Base-by-base conservation (phyloP, 345 rosid species). In the Kernera saxatilis region DNA sequence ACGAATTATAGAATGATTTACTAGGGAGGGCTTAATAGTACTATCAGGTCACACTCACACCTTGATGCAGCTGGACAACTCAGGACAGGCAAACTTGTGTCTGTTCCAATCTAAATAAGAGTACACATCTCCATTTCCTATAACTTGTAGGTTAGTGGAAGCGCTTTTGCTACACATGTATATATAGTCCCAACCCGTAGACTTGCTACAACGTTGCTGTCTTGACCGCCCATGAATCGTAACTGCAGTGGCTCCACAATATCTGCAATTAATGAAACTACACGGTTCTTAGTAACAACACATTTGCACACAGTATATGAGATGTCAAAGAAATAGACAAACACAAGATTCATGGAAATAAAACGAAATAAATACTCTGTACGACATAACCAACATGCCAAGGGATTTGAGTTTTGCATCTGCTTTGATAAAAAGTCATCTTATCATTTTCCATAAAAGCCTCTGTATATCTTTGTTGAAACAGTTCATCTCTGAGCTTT, bases 211-310 rank as follows among this genome's bases (percentile, higher is more conserved):
- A 15, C 93, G 95, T 64, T 94, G 99, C 64, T 94, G 96, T 41
- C 99, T 87, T 78, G 99, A 74, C 73, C 97, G 84, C 36, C 99
- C 99, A 79, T 93, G 99, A 61, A 91, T 75, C 33, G 96, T 89
- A 55, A 94, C 81, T 61, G 95, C 97, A 82, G 70, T 81, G 75
- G 95, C 84, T 35, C 96, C 99, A 96, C 97, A 91, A 91, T 83
- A 72, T 88, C 95, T 1, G 81, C 85, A 52, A 94, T 84, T 62
- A 91, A 70, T 8, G 95, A 89, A 69, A 91, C 95, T 5, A 91
- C 73, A 35, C 95, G 81, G 67, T 82, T 89, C 77, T 88, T 88
- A 22, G 30, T 3, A 59, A 15, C 51, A 70, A 39, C 23, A 25
- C 32, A 37, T 36, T 18, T 33, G 37, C n/a, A n/a, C n/a, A n/a